phyloP scores from a whole-genome alignment of 202 grass and related monocot genomes.

The Saccharum hybrid region DNA sequence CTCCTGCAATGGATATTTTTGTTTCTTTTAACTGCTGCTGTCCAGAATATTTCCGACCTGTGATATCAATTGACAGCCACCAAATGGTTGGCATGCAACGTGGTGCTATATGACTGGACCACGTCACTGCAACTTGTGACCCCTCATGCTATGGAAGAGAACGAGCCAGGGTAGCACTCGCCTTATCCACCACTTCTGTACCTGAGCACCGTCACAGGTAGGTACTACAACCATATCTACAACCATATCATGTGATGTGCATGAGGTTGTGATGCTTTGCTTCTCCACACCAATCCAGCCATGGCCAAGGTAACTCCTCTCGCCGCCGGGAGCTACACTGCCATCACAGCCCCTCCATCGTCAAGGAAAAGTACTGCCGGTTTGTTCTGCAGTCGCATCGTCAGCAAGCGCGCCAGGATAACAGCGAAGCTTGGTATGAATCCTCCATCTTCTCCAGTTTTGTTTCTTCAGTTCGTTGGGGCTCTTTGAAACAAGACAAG shows the following conservation, averaged over 20 bases:
- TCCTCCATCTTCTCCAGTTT: not conserved
- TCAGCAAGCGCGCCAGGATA: conserved; percentile 56
- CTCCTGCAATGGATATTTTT: too few species aligned
- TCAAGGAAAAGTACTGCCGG: not conserved
- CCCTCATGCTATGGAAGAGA: conserved; percentile 39
- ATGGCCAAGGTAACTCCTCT: conserved; percentile 52
- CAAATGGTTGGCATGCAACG: conserved; percentile 4
- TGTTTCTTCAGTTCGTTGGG: not conserved
- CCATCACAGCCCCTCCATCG: not conserved
- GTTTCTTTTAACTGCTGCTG: not conserved
- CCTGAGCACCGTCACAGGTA: not conserved
- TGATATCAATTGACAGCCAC: not conserved
- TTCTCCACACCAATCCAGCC: conserved; percentile 7
- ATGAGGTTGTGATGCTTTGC: conserved; percentile 28
- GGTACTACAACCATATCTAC: not conserved
- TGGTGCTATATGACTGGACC: conserved; percentile 28
- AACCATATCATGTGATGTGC: conserved; percentile 32
- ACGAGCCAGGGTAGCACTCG: conserved; percentile 31
- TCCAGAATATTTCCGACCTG: not conserved
- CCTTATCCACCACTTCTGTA: conserved; percentile 52
- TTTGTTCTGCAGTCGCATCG: not conserved
- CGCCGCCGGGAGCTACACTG: conserved; percentile 10
- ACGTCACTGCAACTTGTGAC: conserved; percentile 26
- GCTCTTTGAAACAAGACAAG: not conserved
- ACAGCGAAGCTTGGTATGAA: conserved; percentile 57